Conservation (phyloP, 2,329 filamentous ascomycete genomes). For the Rutstroemia sp. region DNA sequence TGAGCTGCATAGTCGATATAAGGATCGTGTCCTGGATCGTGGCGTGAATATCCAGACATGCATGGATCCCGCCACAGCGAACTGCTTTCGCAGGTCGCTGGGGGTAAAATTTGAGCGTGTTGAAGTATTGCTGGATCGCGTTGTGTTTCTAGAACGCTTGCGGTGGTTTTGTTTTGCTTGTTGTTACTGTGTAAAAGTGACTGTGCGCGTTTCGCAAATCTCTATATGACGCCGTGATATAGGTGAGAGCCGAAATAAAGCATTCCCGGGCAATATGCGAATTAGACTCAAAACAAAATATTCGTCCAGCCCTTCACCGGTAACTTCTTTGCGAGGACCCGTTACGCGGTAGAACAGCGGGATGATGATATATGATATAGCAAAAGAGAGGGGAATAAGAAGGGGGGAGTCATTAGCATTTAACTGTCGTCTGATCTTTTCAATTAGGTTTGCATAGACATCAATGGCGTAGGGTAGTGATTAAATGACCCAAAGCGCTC, state of each 20-base stretch:
- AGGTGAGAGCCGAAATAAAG: conserved; percentile 25
- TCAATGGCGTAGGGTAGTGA: conserved; percentile 20
- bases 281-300: conserved; percentile 23
- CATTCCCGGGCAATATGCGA: conserved; percentile 22
- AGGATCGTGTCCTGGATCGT: conserved; percentile 45
- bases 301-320: conserved; percentile 19
- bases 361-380: conserved; percentile 18
- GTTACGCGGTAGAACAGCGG: conserved; percentile 20
- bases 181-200: conserved; percentile 24
- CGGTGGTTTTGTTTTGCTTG: conserved; percentile 20
- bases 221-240: conserved; percentile 28
- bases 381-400: conserved; percentile 17
- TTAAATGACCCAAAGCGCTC: conserved; percentile 38
- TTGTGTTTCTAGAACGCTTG: conserved; percentile 25
- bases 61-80: conserved; percentile 73
- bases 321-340: not conserved
- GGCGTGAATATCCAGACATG: conserved; percentile 55
- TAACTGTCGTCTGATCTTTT: conserved; percentile 30
- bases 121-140: conserved; percentile 27
- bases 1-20: conserved; percentile 69
- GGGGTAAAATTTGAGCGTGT: conserved; percentile 39
- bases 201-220: conserved; percentile 24
- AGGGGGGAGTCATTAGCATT: conserved; percentile 26
- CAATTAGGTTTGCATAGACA: conserved; percentile 24
- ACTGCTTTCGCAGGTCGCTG: conserved; percentile 66